Percentiles rank a stretch among this genome's conserved stretches.
phyloP scores from a whole-genome alignment of 768 basidiomycete species.

The Suillus weaverae region DNA sequence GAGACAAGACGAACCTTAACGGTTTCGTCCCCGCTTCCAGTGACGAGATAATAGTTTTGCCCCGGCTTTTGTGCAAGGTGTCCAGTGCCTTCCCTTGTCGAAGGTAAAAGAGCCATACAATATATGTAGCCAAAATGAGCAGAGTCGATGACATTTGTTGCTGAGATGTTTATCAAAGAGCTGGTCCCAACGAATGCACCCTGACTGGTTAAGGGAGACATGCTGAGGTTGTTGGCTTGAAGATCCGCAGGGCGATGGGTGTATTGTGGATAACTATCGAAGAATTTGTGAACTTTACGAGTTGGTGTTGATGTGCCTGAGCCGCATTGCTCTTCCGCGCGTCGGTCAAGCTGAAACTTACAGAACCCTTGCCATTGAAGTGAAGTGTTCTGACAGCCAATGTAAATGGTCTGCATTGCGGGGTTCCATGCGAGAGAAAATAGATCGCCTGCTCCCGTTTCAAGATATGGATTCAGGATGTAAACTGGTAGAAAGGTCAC shows the following conservation, averaged over 20 bases:
- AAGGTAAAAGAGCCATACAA: constrained; percentile 61
- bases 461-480: constrained; percentile 74
- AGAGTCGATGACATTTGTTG: constrained; percentile 74
- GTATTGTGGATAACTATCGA: constrained; percentile 83
- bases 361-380: constrained; percentile 83
- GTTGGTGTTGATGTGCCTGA: constrained; percentile 38
- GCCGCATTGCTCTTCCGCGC: constrained; percentile 11
- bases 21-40: constrained; percentile 88
- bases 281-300: constrained; percentile 81
- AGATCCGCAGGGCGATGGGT: constrained; percentile 69
- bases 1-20: constrained; percentile 60
- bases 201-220: constrained; percentile 34
- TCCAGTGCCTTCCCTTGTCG: constrained; percentile 38
- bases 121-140: constrained; percentile 97
- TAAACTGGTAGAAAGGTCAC: constrained; percentile 63
- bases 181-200: constrained; percentile 20
- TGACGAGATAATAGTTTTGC: constrained; percentile 56
- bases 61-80: constrained; percentile 25
- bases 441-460: constrained; percentile 82
- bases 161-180: constrained; percentile 53
- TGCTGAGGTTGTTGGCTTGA: constrained; percentile 54
- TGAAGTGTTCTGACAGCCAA: constrained; percentile 93
- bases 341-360: constrained; percentile 5
- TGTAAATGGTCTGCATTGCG: constrained; percentile 65
- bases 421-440: constrained; percentile 84